Evolutionary conservation across 345 rosid genomes (phyloP), one percentile per base, ranked within the genome.

Genomic region (Xanthoceras sorbifolium): DNA sequence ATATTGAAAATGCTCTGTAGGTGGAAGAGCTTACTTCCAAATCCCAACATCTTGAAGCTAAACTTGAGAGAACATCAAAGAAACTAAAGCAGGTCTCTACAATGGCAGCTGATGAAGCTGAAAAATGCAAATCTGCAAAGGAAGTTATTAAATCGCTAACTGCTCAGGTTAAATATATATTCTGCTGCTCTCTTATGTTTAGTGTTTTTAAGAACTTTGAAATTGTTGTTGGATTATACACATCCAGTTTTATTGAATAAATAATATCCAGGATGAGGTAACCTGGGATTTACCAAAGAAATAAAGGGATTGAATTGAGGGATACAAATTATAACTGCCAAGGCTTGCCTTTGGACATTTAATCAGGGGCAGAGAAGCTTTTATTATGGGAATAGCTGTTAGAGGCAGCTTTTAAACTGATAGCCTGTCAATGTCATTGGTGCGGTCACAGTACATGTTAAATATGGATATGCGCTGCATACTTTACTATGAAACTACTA

Each of bases 91-190:
- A 89, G 55, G 93, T 90, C 48, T 85, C 93, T 73, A 90, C 86
- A 75, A 84, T 88, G 74, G 97, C 94, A 66, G 85, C 89, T 77
- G 91, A 89, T 81, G 98, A 94, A 88, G 98, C 92, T 81, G 92
- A 86, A 75, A 94, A 89, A 78, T 88, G 92, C 87, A 90, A 80
- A 83, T 85, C 97, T 22, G 97, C 98, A 7, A 93, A 89, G 71
- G 98, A 90, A 67, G 93, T 91, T 76, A 91, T 93, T 28, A 88
- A 82, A 84, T 86, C 94, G 29, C 86, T 94, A 36, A 89, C 93
- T 69, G 77, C 86, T 87, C 97, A 94, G 97, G 98, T 91, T 79
- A 64, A 78, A 64, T 64, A 63, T 26, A 57, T 72, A 63, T 25
- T 60, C 28, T 38, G 61, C 29, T 76, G 14, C 46, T 42, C 26